Evolutionary conservation across 2,329 filamentous ascomycete genomes (phyloP).

Genomic region (Didymella glomerata): DNA sequence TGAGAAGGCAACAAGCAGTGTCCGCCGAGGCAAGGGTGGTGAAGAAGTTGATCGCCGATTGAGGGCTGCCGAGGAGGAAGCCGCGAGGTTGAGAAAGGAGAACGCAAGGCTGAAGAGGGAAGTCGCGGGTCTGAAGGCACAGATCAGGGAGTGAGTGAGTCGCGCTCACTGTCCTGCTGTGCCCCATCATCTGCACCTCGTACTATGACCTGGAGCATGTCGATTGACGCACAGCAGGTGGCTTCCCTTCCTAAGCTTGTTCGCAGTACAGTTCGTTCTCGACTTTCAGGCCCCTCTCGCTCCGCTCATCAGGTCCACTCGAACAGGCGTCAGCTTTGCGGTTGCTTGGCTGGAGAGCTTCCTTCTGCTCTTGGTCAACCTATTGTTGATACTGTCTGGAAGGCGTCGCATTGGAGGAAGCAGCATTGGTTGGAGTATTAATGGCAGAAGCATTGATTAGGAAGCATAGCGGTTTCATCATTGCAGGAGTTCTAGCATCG

Average conservation of each 20-base stretch:
- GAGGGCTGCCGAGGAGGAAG: slow-evolving; percentile 79
- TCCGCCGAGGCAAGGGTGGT: slow-evolving; percentile 78
- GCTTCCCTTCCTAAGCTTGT: slow-evolving; percentile 4
- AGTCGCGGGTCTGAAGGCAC: slow-evolving; percentile 70
- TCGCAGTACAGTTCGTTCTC: slow-evolving; percentile 2
- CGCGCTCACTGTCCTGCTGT: slow-evolving; percentile 3
- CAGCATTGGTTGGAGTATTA: slow-evolving; percentile 7
- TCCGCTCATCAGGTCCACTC: background rate
- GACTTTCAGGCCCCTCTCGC: background rate
- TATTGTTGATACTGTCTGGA: background rate
- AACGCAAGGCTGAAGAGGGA: slow-evolving; percentile 85
- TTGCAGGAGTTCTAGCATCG: slow-evolving; percentile 23
- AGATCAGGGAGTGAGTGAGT: slow-evolving; percentile 55
- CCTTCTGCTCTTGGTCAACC: background rate
- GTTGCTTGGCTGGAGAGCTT: background rate
- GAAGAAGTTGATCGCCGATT: slow-evolving; percentile 78
- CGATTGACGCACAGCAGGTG: slow-evolving; percentile 13
- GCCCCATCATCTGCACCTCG: background rate
- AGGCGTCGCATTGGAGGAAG: background rate
- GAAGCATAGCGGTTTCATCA: slow-evolving; percentile 14
- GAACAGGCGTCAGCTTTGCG: background rate
- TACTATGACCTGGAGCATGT: background rate
- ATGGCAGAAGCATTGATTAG: slow-evolving; percentile 5
- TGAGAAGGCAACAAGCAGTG: slow-evolving; percentile 75
- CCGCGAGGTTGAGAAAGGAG: slow-evolving; percentile 80